Base-by-base conservation (phyloP, 192 early-diverging fungal genomes). In the Dispira simplex region DNA sequence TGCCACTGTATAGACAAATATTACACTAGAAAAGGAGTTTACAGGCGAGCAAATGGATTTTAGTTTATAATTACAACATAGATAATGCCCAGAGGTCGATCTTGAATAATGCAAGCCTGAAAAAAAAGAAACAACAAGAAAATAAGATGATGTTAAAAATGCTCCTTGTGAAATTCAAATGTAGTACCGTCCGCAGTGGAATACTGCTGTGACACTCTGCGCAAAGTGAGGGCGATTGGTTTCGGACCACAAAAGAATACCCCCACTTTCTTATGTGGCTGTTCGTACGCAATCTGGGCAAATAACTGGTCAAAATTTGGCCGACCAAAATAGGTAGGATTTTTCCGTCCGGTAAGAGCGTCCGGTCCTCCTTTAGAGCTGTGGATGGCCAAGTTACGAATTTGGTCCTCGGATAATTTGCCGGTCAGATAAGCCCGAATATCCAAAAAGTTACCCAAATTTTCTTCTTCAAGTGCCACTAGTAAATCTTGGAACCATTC, bases 401-500 rank as follows among this genome's bases (percentile, higher is more conserved):
- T 80, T 44, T 85, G 81, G 11, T 83, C 80, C 23, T 77, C 62
- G 44, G 81, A 70, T 26, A 89, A 64, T 56, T 76, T 69, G 44
- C 85, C 89, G 0, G 89, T 91, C 69, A 83, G 72, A 67, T 83
- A 87, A 0, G 80, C 81, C 64, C 77, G 85, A 60, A 82, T 74
- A 64, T 86, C 81, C 47, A 91, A 81, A 70, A 85, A 77, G 16
- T 77, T 67, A 53, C 74, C 68, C 46, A 85, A 65, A 44, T 81
- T 75, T 64, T 82, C 74, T 44, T 82, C 74, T 46, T 86, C 83
- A 11, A 91, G 71, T 0, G 86, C 80, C 20, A 78, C 53, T 46
- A 91, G 69, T 52, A 88, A 65, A 47, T 85, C 84, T 75, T 87
- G 84, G 80, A 91, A 91, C 87, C 89, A 91, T 63, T 86, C 79